Conservation (phyloP, 768 basidiomycete species). For the Rhizopogon roseolus region DNA sequence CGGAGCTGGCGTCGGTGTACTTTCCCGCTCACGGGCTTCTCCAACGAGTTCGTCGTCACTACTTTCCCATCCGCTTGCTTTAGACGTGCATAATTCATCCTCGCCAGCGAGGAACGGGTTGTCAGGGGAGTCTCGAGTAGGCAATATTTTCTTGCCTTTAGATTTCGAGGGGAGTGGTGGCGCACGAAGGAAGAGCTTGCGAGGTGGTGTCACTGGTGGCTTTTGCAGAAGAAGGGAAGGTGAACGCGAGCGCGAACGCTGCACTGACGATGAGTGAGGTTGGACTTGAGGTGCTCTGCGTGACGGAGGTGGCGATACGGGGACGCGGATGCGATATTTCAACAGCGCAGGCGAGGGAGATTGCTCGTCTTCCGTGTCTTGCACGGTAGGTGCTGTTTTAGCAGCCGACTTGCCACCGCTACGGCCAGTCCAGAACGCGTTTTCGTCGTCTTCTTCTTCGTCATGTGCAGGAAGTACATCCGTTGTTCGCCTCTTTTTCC, state of each 20-base stretch:
- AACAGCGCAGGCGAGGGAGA: constrained; percentile 35
- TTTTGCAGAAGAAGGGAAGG: constrained; percentile 3
- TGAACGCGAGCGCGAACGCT: constrained; percentile 8
- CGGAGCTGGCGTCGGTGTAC: constrained; percentile 32
- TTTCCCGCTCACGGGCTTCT: constrained; percentile 27
- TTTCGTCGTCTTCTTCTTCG: constrained; percentile 52
- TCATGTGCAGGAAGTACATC: constrained; percentile 33
- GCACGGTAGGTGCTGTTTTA: constrained; percentile 6
- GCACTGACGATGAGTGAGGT: constrained; percentile 22
- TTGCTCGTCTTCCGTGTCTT: constrained; percentile 5
- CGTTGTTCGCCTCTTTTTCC: constrained; percentile 34
- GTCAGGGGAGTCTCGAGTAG: constrained; percentile 58
- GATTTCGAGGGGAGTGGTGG: constrained; percentile 26
- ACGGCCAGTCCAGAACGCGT: constrained; percentile 23
- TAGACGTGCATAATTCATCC: constrained; percentile 12
- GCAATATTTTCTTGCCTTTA: constrained; percentile 27
- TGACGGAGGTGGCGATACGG: constrained; percentile 67
- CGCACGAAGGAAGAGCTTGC: constrained; percentile 16
- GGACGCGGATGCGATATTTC: constrained; percentile 31
- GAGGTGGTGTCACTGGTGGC: constrained; percentile 20
- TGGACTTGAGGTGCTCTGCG: constrained; percentile 37
- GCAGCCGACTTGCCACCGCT: constrained; percentile 18
- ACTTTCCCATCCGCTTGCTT: constrained; percentile 25
- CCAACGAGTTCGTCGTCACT: constrained; percentile 30
- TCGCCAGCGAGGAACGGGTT: constrained; percentile 64